These are phyloP conservation scores for Brassica incana DNA, from an alignment of 345 rosid genomes.

Conservation along the genomic window DNA sequence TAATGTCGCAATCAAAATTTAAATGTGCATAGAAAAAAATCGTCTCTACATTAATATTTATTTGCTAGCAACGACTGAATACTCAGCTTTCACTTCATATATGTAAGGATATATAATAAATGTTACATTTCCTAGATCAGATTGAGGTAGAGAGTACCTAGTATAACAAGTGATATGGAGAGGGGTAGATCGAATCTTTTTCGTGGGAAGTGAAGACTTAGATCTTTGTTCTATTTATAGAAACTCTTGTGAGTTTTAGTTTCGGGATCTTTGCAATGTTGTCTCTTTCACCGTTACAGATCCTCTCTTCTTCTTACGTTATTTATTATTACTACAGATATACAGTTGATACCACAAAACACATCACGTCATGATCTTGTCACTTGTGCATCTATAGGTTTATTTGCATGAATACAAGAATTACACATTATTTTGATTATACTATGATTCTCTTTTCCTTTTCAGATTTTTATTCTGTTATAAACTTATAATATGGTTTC, in stretches of 20 bases:
- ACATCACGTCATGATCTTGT: constrained; percentile 33
- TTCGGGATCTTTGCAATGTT: constrained; percentile 32
- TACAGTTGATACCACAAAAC: constrained; percentile 29
- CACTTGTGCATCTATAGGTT: constrained; percentile 1
- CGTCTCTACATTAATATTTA: neutral
- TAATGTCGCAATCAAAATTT: neutral
- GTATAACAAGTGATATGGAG: constrained; percentile 25
- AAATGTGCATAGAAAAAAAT: neutral
- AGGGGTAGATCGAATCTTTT: constrained; percentile 46
- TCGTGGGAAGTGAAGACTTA: constrained; percentile 63
- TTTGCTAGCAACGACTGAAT: neutral
- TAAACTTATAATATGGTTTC: neutral
- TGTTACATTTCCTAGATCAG: constrained; percentile 10
- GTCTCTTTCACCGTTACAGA: constrained; percentile 37
- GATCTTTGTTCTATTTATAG: constrained; percentile 34
- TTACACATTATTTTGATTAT: neutral
- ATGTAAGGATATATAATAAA: neutral
- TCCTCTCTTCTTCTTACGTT: constrained; percentile 25
- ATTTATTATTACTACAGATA: constrained; percentile 32
- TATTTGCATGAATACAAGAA: neutral
- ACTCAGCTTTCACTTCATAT: neutral
- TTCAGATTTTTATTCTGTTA: neutral
- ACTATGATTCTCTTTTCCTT: neutral
- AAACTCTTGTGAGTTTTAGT: constrained; percentile 25
- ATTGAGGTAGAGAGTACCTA: constrained; percentile 10